Conservation (phyloP, 2,329 filamentous ascomycete genomes). For the Phialemonium atrogriseum region DNA sequence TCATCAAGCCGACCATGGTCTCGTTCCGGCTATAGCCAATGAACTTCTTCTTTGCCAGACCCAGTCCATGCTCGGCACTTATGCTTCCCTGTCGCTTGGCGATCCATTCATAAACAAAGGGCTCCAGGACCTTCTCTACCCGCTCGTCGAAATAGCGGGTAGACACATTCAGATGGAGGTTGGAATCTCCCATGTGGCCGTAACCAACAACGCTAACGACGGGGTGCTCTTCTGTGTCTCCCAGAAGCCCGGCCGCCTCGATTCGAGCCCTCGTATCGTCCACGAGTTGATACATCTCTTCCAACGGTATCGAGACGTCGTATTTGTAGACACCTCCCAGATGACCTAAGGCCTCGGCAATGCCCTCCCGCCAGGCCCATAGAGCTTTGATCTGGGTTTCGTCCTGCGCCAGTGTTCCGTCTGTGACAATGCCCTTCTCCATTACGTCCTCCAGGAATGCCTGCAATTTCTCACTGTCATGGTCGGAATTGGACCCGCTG, state of each 20-base stretch:
- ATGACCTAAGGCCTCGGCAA: slow-evolving; percentile 81
- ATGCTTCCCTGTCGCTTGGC: slow-evolving; percentile 81
- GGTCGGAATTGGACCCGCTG: slow-evolving; percentile 86
- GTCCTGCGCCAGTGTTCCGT: slow-evolving; percentile 88
- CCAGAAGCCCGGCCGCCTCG: slow-evolving; percentile 64
- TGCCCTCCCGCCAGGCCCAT: slow-evolving; percentile 90
- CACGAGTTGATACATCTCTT: slow-evolving; percentile 81
- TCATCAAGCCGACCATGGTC: slow-evolving; percentile 85
- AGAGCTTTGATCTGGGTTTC: slow-evolving; percentile 80
- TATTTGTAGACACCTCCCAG: slow-evolving; percentile 98
- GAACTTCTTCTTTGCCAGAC: slow-evolving; percentile 90
- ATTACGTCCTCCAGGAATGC: slow-evolving; percentile 88
- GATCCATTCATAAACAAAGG: slow-evolving; percentile 98
- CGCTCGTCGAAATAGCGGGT: slow-evolving; percentile 76
- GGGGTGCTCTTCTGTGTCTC: slow-evolving; percentile 65
- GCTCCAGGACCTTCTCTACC: slow-evolving; percentile 82
- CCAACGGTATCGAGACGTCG: slow-evolving; percentile 86
- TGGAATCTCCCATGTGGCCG: slow-evolving; percentile 96
- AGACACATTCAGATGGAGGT: slow-evolving; percentile 87
- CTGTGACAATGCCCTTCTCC: slow-evolving; percentile 74
- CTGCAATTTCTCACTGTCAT: slow-evolving; percentile 87
- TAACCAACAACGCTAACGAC: slow-evolving; percentile 91
- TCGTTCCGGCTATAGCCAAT: slow-evolving; percentile 88
- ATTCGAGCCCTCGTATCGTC: slow-evolving; percentile 74
- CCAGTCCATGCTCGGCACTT: slow-evolving; percentile 91